Evolutionary conservation across 352 stramenopile species (phyloP).

Genomic region (Detonula confervacea): DNA sequence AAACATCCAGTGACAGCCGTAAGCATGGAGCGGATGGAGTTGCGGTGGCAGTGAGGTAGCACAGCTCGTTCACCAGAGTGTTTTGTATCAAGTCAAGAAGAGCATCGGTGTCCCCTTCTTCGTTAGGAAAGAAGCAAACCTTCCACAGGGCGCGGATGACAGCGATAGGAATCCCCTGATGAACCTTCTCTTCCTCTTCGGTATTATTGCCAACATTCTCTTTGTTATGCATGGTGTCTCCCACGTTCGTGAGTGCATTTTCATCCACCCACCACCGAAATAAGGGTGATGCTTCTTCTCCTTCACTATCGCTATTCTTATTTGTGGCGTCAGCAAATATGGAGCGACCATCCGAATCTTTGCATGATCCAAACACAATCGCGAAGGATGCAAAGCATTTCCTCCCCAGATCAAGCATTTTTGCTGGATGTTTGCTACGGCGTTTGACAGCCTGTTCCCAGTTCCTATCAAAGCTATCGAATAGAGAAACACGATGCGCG

Average conservation of each 20-base stretch:
- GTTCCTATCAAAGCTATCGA: constrained; percentile 65
- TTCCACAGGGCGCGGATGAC: constrained; percentile 54
- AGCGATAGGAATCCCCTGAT: constrained; percentile 40
- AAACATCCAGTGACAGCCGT: constrained; percentile 46
- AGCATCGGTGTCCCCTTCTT: constrained; percentile 11
- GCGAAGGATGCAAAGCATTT: constrained; percentile 58
- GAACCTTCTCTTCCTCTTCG: constrained; percentile 17
- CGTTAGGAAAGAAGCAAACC: constrained; percentile 38
- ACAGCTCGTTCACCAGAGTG: constrained; percentile 49
- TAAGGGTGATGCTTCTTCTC: neutral
- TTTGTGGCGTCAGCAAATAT: constrained; percentile 7
- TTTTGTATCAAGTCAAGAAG: constrained; percentile 49
- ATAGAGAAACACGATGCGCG: constrained; percentile 41
- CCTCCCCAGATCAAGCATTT: constrained; percentile 34
- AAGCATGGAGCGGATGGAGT: constrained; percentile 40
- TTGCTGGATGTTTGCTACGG: constrained; percentile 3
- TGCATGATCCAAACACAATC: constrained; percentile 47
- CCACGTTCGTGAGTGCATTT: constrained; percentile 20
- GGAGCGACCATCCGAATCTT: constrained; percentile 19
- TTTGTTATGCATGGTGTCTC: constrained; percentile 3
- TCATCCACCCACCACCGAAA: constrained; percentile 53
- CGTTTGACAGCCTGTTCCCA: constrained; percentile 37
- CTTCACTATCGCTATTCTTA: neutral
- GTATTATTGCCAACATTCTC: neutral
- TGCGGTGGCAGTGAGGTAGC: constrained; percentile 30